phyloP scores from a whole-genome alignment of 192 early-diverging fungal genomes.

The Endogone sp. region DNA sequence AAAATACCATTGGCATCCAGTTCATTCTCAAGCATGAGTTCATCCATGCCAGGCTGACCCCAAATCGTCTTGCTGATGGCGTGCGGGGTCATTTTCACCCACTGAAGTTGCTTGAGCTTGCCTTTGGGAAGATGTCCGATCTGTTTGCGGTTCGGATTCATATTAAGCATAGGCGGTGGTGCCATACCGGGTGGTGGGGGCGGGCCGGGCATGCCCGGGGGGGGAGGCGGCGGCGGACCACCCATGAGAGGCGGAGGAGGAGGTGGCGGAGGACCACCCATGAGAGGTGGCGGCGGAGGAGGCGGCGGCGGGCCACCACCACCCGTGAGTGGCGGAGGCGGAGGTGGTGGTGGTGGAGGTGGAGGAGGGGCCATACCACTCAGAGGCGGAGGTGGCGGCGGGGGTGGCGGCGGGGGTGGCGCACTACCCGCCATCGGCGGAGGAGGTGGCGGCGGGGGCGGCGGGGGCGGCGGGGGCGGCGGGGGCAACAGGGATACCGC shows the following conservation, averaged over 20 bases:
- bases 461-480: conserved; percentile 12
- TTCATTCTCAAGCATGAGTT: conserved; percentile 49
- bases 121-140: conserved; percentile 59
- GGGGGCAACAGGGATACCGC: conserved; percentile 14
- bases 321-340: conserved; percentile 18
- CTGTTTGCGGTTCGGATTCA: conserved; percentile 55
- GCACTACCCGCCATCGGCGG: conserved; percentile 24
- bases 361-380: too few species aligned
- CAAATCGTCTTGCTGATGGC: conserved; percentile 63
- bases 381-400: conserved; percentile 20
- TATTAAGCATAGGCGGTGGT: conserved; percentile 24
- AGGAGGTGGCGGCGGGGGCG: conserved; percentile 19
- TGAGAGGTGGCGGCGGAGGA: too few species aligned
- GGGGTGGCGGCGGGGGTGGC: conserved; percentile 31
- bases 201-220: conserved; percentile 29
- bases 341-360: conserved; percentile 6
- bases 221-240: conserved; percentile 23
- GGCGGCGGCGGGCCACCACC: conserved; percentile 22
- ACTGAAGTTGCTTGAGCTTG: conserved; percentile 72
- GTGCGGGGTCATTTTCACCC: conserved; percentile 73
- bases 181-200: conserved; percentile 30
- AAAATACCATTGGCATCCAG: conserved; percentile 61
- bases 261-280: conserved; percentile 16
- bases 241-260: conserved; percentile 29
- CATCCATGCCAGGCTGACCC: conserved; percentile 42